A percentile compares a stretch with the other conserved stretches of the same genome.
These are phyloP conservation scores for Diaporthe helianthi DNA, from an alignment of 2,329 filamentous ascomycete species.

Conservation along the genomic window DNA sequence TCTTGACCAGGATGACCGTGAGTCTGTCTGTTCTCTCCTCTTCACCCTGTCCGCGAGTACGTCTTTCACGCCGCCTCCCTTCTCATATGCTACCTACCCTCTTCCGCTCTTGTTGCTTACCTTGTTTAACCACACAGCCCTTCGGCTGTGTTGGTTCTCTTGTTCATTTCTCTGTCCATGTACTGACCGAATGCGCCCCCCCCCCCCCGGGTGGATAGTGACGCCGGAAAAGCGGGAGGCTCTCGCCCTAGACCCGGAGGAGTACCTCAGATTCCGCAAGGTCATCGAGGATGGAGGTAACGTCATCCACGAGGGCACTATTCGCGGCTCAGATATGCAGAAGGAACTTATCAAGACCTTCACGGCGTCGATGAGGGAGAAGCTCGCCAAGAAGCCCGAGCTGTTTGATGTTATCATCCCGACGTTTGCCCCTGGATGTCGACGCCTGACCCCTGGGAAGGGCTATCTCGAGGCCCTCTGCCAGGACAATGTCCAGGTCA, in stretches of 20 bases:
- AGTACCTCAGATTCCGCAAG: conserved; percentile 51
- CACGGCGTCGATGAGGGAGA: conserved; percentile 47
- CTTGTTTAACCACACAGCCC: no score
- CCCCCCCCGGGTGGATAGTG: conserved; percentile 43
- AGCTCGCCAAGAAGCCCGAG: conserved; percentile 51
- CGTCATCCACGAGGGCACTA: conserved; percentile 49
- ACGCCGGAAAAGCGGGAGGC: conserved; percentile 47
- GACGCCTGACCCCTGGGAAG: conserved; percentile 52
- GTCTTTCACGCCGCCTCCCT: neutral
- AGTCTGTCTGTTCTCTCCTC: conserved; percentile 37
- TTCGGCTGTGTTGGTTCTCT: neutral
- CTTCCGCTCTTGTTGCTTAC: no score
- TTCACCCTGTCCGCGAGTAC: neutral
- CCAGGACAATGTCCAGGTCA: conserved; percentile 50
- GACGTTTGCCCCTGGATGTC: conserved; percentile 52
- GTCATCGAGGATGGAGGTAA: conserved; percentile 52
- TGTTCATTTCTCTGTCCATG: neutral
- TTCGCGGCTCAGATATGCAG: conserved; percentile 48
- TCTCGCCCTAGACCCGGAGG: conserved; percentile 47
- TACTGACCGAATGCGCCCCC: neutral
- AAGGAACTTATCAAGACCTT: conserved; percentile 43
- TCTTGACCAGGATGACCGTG: conserved; percentile 50
- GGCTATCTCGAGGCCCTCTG: conserved; percentile 55
- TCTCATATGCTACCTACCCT: no score
- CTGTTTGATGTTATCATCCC: conserved; percentile 52